These are phyloP conservation scores for Vicia villosa DNA, from an alignment of 306 rosid genomes.

Conservation along the genomic window DNA sequence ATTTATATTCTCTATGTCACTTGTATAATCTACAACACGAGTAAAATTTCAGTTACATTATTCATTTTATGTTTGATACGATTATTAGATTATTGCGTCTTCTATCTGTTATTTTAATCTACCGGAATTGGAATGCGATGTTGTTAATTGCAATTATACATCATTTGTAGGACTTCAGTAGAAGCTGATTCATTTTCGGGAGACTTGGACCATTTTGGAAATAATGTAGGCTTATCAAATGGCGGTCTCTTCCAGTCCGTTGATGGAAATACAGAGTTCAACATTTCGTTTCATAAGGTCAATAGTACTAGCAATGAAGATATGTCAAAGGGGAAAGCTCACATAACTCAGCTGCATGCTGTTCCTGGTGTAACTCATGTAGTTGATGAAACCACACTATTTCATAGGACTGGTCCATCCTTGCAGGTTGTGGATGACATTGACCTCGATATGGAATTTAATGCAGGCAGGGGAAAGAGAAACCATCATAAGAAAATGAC, in stretches of 20 bases:
- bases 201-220: conserved; percentile 61
- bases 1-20: conserved; percentile 25
- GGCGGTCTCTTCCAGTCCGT: conserved; percentile 53
- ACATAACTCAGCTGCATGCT: conserved; percentile 44
- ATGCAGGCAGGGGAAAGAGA: conserved; percentile 49
- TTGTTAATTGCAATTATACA: conserved; percentile 18
- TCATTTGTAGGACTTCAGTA: conserved; percentile 69
- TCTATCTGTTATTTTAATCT: neutral
- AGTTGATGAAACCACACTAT: conserved; percentile 53
- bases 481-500: conserved; percentile 44
- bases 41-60: neutral
- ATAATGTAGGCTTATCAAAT: conserved; percentile 48
- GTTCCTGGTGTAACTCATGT: conserved; percentile 56
- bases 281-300: conserved; percentile 60
- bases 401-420: conserved; percentile 46
- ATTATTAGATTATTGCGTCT: neutral
- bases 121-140: conserved; percentile 36
- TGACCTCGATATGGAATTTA: conserved; percentile 54
- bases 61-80: neutral
- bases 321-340: conserved; percentile 46
- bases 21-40: neutral
- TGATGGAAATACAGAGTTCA: conserved; percentile 65
- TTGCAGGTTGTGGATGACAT: conserved; percentile 57
- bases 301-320: conserved; percentile 41
- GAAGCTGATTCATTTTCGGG: conserved; percentile 69